Percentiles rank a stretch among this genome's conserved stretches.
Conservation (phyloP, 2,329 filamentous ascomycete genomes). For the Mycosphaerelloides madeirae region DNA sequence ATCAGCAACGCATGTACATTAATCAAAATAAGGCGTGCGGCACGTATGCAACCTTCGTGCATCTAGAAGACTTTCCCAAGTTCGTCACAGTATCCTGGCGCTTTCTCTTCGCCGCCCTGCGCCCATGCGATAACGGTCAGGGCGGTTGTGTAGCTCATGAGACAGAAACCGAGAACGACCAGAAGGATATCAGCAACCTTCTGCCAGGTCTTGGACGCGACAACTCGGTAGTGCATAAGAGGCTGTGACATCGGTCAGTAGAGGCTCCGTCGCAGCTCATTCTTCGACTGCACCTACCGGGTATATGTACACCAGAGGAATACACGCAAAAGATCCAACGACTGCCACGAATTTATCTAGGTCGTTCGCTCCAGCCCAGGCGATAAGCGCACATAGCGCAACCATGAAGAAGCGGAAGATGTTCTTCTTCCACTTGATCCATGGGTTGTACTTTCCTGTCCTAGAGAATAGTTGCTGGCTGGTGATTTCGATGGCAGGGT, state of each 20-base stretch:
- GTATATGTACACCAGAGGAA: constrained; percentile 95
- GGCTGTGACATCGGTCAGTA: constrained; percentile 54
- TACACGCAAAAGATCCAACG: constrained; percentile 95
- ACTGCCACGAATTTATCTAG: constrained; percentile 96
- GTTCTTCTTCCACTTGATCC: constrained; percentile 99
- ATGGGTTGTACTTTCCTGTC: constrained; percentile 95
- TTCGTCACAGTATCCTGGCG: constrained; percentile 61
- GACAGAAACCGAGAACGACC: constrained; percentile 74
- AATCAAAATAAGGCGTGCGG: too few relatives aligned
- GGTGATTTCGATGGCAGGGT: constrained; percentile 93
- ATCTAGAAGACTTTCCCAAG: constrained; percentile 8
- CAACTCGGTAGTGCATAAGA: constrained; percentile 78
- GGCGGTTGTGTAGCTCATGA: constrained; percentile 87
- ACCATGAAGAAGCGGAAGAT: constrained; percentile 92
- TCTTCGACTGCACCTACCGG: constrained; percentile 61
- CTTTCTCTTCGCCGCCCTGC: constrained; percentile 46
- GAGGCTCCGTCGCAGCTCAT: not conserved
- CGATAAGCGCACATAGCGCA: constrained; percentile 75
- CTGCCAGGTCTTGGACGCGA: constrained; percentile 65
- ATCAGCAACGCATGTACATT: too few relatives aligned
- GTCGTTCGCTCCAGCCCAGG: constrained; percentile 87
- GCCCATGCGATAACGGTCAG: constrained; percentile 88
- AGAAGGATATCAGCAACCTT: constrained; percentile 68
- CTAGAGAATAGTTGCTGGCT: constrained; percentile 90
- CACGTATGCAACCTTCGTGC: too few relatives aligned